These are phyloP conservation scores for Triticum urartu DNA, from an alignment of 176 grass and related monocot species.

Conservation along the genomic window DNA sequence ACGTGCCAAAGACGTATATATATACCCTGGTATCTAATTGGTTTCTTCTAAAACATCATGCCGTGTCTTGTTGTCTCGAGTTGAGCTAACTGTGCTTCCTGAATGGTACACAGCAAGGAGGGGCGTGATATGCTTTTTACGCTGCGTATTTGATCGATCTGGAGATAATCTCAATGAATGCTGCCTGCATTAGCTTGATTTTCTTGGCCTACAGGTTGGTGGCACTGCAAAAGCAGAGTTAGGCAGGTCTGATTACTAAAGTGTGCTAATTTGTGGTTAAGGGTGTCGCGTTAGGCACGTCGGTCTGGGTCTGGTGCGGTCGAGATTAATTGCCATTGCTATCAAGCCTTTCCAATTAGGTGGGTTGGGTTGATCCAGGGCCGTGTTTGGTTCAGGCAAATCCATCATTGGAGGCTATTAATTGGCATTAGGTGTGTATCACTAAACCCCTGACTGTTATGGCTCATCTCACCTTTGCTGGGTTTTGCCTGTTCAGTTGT, in stretches of 20 bases:
- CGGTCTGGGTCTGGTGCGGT: slow-evolving; percentile 9
- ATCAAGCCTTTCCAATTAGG: slow-evolving; percentile 29
- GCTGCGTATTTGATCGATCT: not conserved
- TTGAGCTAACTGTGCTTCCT: not conserved
- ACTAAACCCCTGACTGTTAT: not conserved
- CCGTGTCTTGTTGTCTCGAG: not conserved
- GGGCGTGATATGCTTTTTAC: not conserved
- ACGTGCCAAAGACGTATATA: not conserved
- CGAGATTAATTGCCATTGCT: slow-evolving; percentile 29
- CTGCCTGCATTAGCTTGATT: not conserved
- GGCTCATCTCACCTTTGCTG: not conserved
- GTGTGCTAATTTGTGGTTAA: slow-evolving; percentile 5
- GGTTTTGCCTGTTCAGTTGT: not conserved
- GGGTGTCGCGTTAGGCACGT: slow-evolving; percentile 1
- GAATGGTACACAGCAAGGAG: not conserved
- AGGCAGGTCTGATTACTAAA: not conserved
- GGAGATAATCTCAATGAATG: not conserved
- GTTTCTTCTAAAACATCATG: not conserved
- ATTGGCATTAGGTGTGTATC: slow-evolving; percentile 17
- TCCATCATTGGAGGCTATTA: slow-evolving; percentile 16
- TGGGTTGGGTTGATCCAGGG: slow-evolving; percentile 11
- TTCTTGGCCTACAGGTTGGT: not conserved
- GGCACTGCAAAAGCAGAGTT: not conserved
- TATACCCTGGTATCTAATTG: not conserved
- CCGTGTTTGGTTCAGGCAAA: not conserved